Base-by-base conservation (phyloP, 805 yeast genomes). In the Kuraishia piskuri region DNA sequence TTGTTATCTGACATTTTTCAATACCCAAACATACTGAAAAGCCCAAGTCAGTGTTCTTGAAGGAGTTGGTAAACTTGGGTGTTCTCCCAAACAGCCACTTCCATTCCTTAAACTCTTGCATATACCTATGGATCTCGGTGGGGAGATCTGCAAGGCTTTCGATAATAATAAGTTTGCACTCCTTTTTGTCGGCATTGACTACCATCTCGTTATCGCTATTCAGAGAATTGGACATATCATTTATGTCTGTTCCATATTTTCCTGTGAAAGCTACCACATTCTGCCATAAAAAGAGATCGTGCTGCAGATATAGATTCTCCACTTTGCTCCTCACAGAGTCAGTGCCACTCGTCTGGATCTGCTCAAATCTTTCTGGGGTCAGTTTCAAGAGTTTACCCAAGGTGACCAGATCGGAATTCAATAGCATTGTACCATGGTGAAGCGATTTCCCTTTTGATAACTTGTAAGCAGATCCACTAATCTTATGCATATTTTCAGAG, bases 371-470 rank as follows among this genome's bases (percentile, higher is more conserved):
- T 2, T 44, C 37, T 0, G 48, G 37, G 6, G 63, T 49, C 3
- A 68, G 12, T 46, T 77, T 75, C 55, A 94, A 71, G 14, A 89
- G 64, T n/a, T 79, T 72, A 1, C 83, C 72, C 54, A 94, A 72
- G 0, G 75, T 68, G n/a, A 73, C 74, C 23, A 94, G 68, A 44
- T 83, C 73, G 46, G 95, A 83, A 53, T 79, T 70, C 22, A 94
- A 71, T 7, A 94, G 73, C 96, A 94, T 88, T 0, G 99, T 94
- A 0, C 97, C 99, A 70, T 94, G 99, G 64, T 94, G 99, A 59
- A 91, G 85, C 6, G 96, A 83, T 59, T 82, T 82, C 0, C 94
- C 91, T 50, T 78, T 77, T 4, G 96, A 84, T 31, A 94, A 74
- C 64, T 91, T 91, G 68, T 80, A 94, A 0, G 99, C 97, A 7